Percentiles rank a stretch among this genome's conserved stretches.
Evolutionary conservation across 345 rosid genomes (phyloP).

Genomic region (Trapa bicornis): DNA sequence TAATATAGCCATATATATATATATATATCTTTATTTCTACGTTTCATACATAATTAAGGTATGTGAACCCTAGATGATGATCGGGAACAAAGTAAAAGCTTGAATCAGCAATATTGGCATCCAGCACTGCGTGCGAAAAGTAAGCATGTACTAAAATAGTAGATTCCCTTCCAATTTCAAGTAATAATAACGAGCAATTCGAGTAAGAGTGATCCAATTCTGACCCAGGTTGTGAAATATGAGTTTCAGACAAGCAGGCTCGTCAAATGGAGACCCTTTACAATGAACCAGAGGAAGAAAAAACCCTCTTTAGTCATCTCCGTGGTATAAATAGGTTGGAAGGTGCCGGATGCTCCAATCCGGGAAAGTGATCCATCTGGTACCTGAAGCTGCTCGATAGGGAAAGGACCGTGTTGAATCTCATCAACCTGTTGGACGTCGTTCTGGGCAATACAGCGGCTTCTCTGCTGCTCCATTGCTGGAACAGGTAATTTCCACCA

Average conservation of each 20-base stretch:
- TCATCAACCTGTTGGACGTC: slow-evolving; percentile 31
- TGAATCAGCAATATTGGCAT: not conserved
- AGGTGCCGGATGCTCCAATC: not conserved
- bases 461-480: slow-evolving; percentile 25
- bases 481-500: not conserved
- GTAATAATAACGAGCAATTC: not conserved
- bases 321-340: not conserved
- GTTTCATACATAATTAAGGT: not conserved
- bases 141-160: not conserved
- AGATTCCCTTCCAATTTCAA: not conserved
- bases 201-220: not conserved
- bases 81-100: not conserved
- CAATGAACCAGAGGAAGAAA: not conserved
- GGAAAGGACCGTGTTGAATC: slow-evolving; percentile 42
- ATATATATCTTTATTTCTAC: too few species aligned
- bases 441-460: slow-evolving; percentile 10
- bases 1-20: too few species aligned
- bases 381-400: slow-evolving; percentile 55
- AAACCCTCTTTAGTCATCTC: not conserved
- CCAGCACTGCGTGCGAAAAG: not conserved
- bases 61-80: not conserved
- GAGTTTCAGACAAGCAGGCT: not conserved
- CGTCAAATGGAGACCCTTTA: not conserved
- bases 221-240: not conserved
- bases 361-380: not conserved